Base-by-base conservation (phyloP, 1,284 basidiomycete genomes). In the Fistulina hepatica region DNA sequence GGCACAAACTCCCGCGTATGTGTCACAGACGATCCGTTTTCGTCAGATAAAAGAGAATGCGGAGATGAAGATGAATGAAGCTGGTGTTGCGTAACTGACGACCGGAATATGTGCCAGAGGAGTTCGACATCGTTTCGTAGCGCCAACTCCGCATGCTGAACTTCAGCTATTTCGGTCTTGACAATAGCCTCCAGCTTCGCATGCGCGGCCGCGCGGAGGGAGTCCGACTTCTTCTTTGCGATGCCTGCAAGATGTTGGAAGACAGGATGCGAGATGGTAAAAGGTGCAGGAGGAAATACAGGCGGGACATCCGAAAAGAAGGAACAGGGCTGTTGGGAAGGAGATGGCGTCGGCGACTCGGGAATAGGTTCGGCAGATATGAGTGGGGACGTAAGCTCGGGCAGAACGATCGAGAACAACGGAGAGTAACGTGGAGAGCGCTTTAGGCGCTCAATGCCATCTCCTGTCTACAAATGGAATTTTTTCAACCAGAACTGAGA, bases 261-360 rank as follows among this genome's bases (percentile, higher is more conserved):
- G 30, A 78, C 71, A 6, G 75, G 71, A 48, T 86, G 80, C 16
- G 75, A 75, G 10, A 83, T 76, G 0, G 79, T 74, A 55, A 82
- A 85, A 8, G 83, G 82, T 12, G 79, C 72, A 15, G 81, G 81
- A 21, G 75, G 70, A 52, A 85, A 81, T 21, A 86, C 57, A 3
- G 77, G 64, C 28, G 63, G 63, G 45, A 76, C 46, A 44, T 60
- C 53, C 33, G 65, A 59, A 41, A 78, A 57, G 52, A 67, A 67
- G 3, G 28, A 37, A 2, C 23, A 33, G 24, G 43, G 43, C 25
- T 57, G 56, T 15, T 54, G 48, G 7, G 56, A 30, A 9, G 50
- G 51, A 32, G 55, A 55, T 34, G 65, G 50, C 36, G 56, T 53
- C 42, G 56, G 54, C 34, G 61, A 53, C 40, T 48, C 31, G 46